Percentiles rank a stretch among this genome's conserved stretches.
phyloP scores from a whole-genome alignment of 352 stramenopile genomes.

The Heterotrichella gracilis region DNA sequence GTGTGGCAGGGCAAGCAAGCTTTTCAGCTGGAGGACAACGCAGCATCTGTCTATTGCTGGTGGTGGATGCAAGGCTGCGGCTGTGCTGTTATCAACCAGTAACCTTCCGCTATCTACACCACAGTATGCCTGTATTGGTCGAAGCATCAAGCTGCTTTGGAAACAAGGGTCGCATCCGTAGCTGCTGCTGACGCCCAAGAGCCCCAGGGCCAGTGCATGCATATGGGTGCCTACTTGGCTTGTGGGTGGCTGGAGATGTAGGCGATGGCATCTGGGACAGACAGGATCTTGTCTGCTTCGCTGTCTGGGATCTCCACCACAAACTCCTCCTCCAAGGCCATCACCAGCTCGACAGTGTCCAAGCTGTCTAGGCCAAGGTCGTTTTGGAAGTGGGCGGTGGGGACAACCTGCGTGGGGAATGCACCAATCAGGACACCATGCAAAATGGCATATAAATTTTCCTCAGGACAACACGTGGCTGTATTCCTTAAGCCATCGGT shows the following conservation, averaged over 20 bases:
- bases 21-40: no score
- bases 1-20: no score
- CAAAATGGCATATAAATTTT: not conserved
- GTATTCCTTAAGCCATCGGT: not conserved
- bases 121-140: no score
- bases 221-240: conserved; percentile 92
- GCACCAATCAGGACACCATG: not conserved
- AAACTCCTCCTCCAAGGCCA: conserved; percentile 99
- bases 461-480: not conserved
- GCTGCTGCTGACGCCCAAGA: no score
- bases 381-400: conserved; percentile 67
- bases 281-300: conserved; percentile 91
- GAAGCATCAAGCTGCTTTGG: no score
- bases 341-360: conserved; percentile 71
- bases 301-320: conserved; percentile 98
- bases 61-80: no score
- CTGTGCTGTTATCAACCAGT: no score
- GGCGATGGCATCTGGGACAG: conserved; percentile 71
- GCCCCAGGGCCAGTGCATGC: no score
- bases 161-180: no score
- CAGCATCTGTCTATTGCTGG: no score
- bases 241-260: conserved; percentile 91
- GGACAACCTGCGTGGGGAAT: conserved; percentile 19
- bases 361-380: conserved; percentile 93
- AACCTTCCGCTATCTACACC: no score